Evolutionary conservation across 2,329 filamentous ascomycete species (phyloP).

Genomic region (Westerdykella ornata): DNA sequence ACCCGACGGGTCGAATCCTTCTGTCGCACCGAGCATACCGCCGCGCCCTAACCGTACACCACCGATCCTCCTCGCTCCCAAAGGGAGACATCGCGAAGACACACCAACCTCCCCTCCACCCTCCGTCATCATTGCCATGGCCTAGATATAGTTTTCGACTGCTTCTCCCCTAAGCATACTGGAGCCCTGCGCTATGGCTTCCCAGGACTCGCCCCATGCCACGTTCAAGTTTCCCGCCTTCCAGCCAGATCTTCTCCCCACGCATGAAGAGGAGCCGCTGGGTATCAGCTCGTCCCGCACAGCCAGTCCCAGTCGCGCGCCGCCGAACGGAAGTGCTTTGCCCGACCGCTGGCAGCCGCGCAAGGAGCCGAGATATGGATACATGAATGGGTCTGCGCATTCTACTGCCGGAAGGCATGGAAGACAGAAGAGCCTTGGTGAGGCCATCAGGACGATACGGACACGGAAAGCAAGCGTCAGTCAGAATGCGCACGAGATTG

Average conservation of each 20-base stretch:
- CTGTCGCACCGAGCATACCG: too few species aligned
- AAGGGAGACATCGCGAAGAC: constrained; percentile 5
- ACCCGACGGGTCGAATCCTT: too few species aligned
- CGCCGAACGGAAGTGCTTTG: constrained; percentile 25
- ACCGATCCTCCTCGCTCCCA: not conserved
- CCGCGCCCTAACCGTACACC: too few species aligned
- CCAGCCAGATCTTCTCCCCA: constrained; percentile 37
- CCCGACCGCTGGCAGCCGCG: constrained; percentile 57
- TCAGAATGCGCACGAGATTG: constrained; percentile 89
- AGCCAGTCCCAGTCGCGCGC: constrained; percentile 24
- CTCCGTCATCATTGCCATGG: constrained; percentile 20
- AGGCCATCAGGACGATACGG: constrained; percentile 79
- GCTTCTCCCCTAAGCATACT: not conserved
- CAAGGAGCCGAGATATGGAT: constrained; percentile 46
- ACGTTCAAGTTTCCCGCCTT: constrained; percentile 45
- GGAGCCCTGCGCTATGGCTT: constrained; percentile 21
- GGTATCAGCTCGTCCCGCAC: constrained; percentile 30
- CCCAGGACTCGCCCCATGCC: constrained; percentile 26
- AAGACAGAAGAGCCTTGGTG: constrained; percentile 78
- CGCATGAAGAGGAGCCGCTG: constrained; percentile 33
- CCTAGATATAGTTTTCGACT: constrained; percentile 17
- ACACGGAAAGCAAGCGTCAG: constrained; percentile 77
- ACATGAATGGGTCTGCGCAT: constrained; percentile 36
- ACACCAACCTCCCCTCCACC: constrained; percentile 6
- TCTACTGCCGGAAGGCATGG: constrained; percentile 46